Conservation (phyloP, 257 asterid species). For the Voacanga thouarsii region DNA sequence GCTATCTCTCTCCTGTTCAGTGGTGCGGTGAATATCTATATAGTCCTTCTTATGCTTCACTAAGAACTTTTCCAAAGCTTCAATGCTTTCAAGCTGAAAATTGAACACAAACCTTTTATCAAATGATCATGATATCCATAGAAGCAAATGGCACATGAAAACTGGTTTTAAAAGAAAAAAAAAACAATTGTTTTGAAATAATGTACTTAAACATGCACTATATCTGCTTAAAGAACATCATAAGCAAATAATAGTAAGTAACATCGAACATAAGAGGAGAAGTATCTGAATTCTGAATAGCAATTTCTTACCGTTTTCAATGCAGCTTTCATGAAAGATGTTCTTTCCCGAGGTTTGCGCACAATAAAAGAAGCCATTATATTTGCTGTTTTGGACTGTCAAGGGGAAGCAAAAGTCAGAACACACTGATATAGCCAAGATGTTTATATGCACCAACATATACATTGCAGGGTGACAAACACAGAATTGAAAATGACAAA, state of each 20-base stretch:
- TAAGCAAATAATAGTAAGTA: neutral
- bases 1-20: slow-evolving; percentile 89
- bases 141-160: neutral
- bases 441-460: neutral
- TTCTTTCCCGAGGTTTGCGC: slow-evolving; percentile 63
- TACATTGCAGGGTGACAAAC: neutral
- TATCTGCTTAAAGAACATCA: neutral
- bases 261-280: neutral
- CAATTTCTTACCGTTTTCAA: slow-evolving; percentile 56
- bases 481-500: neutral
- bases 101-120: slow-evolving; percentile 4
- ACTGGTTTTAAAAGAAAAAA: neutral
- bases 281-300: neutral
- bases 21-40: slow-evolving; percentile 79
- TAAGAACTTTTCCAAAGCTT: slow-evolving; percentile 73
- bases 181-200: neutral
- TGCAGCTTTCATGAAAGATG: slow-evolving; percentile 77
- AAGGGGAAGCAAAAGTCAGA: slow-evolving; percentile 23
- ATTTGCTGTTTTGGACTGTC: slow-evolving; percentile 78
- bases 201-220: neutral
- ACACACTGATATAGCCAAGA: neutral
- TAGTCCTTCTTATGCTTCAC: slow-evolving; percentile 91
- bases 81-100: slow-evolving; percentile 70
- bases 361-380: slow-evolving; percentile 81
- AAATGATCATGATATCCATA: neutral